Evolutionary conservation across 225 moss, liverwort and hornwort species (phyloP).

Genomic region (Asterella californica): DNA sequence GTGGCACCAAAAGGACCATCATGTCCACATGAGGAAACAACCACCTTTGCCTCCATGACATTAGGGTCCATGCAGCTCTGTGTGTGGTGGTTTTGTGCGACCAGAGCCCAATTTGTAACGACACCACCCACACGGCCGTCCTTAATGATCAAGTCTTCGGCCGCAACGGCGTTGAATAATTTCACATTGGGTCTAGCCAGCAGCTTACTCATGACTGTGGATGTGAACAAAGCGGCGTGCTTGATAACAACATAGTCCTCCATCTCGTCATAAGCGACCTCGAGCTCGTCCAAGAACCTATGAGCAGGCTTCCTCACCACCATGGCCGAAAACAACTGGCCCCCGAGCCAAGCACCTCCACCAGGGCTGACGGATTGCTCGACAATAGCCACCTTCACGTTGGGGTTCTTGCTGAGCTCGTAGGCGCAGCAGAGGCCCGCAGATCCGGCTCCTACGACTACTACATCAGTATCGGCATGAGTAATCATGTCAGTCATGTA

Average conservation of each 20-base stretch:
- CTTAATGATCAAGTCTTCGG: slow-evolving; percentile 80
- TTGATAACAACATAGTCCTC: slow-evolving; percentile 91
- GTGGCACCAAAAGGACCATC: slow-evolving; percentile 95
- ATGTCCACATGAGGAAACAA: slow-evolving; percentile 89
- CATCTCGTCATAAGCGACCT: slow-evolving; percentile 78
- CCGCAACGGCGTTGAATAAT: slow-evolving; percentile 87
- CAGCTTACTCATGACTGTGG: slow-evolving; percentile 84
- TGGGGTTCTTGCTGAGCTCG: slow-evolving; percentile 90
- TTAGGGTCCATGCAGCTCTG: slow-evolving; percentile 98
- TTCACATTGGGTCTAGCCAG: slow-evolving; percentile 85
- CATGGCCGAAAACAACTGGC: slow-evolving; percentile 92
- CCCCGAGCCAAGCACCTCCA: slow-evolving; percentile 87
- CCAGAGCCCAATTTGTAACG: slow-evolving; percentile 92
- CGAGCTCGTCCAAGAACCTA: slow-evolving; percentile 85
- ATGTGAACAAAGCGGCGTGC: slow-evolving; percentile 95
- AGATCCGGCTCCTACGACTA: slow-evolving; percentile 74
- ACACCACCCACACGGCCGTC: slow-evolving; percentile 75
- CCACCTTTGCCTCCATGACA: slow-evolving; percentile 94
- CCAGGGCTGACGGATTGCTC: slow-evolving; percentile 92
- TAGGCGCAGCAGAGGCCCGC: slow-evolving; percentile 76
- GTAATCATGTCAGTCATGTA: slow-evolving; percentile 99
- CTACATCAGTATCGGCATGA: slow-evolving; percentile 83
- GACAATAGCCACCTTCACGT: slow-evolving; percentile 80
- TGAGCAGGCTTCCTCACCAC: slow-evolving; percentile 90
- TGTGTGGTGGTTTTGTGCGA: slow-evolving; percentile 79